A percentile compares a stretch with the other conserved stretches of the same genome.
These are phyloP conservation scores for Orbilia ellipsospora DNA, from an alignment of 2,329 filamentous ascomycete genomes.

Conservation along the genomic window DNA sequence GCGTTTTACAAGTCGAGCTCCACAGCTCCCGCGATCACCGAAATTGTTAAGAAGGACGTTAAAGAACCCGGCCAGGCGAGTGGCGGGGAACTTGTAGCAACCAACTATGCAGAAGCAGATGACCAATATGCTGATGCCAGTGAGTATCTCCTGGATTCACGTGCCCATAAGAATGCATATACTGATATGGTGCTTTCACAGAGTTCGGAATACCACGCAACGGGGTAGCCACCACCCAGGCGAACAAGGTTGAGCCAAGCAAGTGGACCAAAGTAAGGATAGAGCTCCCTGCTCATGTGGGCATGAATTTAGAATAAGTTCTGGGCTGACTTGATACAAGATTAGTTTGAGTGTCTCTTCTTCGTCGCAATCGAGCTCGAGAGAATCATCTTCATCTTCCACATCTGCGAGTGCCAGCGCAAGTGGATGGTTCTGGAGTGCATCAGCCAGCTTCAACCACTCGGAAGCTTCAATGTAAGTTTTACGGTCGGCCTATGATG, in stretches of 20 bases:
- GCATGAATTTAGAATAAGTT: slow-evolving; percentile 26
- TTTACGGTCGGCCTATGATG: slow-evolving; percentile 22
- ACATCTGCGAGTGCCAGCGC: slow-evolving; percentile 24
- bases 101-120: slow-evolving; percentile 20
- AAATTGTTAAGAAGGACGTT: slow-evolving; percentile 27
- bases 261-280: slow-evolving; percentile 29
- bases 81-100: slow-evolving; percentile 15
- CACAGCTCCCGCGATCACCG: slow-evolving; percentile 27
- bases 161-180: slow-evolving; percentile 19
- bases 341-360: slow-evolving; percentile 22
- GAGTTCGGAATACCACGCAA: slow-evolving; percentile 31
- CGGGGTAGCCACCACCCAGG: slow-evolving; percentile 22
- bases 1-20: slow-evolving; percentile 28
- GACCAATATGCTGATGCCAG: slow-evolving; percentile 26
- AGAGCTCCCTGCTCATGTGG: slow-evolving; percentile 12
- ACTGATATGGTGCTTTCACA: slow-evolving; percentile 22
- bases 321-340: slow-evolving; percentile 17
- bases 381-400: slow-evolving; percentile 22
- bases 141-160: slow-evolving; percentile 24
- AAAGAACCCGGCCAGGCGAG: slow-evolving; percentile 25
- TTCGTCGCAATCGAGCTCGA: slow-evolving; percentile 26
- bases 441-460: slow-evolving; percentile 27
- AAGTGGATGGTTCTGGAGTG: slow-evolving; percentile 19
- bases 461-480: slow-evolving; percentile 28
- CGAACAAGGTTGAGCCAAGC: slow-evolving; percentile 22